phyloP scores from a whole-genome alignment of 176 grass and related monocot genomes.

The Thinopyrum elongatum region DNA sequence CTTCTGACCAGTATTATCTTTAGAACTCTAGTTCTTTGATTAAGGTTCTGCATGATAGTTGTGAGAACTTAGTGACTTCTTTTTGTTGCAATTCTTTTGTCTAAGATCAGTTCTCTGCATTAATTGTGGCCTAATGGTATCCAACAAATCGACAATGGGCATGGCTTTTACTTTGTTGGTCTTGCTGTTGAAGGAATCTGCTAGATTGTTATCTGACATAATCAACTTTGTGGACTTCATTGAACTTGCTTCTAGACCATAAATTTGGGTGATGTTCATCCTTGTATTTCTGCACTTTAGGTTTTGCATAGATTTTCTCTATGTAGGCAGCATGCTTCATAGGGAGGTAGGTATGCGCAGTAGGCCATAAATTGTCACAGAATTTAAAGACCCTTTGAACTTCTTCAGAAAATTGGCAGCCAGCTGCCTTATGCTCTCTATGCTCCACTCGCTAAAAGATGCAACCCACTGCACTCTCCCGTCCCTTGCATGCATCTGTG shows the following conservation, averaged over 20 bases:
- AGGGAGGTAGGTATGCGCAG: background rate
- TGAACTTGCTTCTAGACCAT: background rate
- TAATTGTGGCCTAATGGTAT: background rate
- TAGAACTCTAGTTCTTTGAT: background rate
- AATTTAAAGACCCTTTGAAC: background rate
- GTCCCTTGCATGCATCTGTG: background rate
- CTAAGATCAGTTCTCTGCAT: too few species aligned
- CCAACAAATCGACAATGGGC: background rate
- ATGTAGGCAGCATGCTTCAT: conserved; percentile 5
- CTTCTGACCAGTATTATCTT: background rate
- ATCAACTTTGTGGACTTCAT: background rate
- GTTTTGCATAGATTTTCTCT: background rate
- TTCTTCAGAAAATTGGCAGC: background rate
- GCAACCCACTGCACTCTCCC: background rate
- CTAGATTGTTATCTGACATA: background rate
- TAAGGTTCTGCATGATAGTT: background rate
- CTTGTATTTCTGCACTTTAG: background rate
- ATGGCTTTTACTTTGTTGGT: background rate
- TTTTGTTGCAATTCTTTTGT: too few species aligned
- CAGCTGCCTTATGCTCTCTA: background rate
- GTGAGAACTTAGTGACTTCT: too few species aligned
- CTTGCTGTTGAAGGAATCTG: background rate
- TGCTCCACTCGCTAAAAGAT: background rate
- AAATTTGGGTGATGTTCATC: background rate
- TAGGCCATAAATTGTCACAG: background rate